Conservation (phyloP, 2,329 filamentous ascomycete species). For the Fusarium sacchari region DNA sequence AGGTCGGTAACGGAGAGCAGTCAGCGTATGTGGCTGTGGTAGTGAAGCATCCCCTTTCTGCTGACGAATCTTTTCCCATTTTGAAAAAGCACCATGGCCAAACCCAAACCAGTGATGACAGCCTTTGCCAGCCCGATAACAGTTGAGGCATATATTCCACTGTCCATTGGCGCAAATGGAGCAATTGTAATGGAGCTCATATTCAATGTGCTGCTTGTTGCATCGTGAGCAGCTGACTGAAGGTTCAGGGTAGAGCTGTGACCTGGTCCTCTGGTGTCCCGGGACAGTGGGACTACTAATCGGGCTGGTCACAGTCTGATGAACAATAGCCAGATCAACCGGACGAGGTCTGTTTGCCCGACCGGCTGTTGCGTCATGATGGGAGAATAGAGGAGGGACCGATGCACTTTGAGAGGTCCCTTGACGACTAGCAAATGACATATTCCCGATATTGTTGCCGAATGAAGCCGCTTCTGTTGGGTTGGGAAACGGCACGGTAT, state of each 20-base stretch:
- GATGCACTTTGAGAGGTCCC: conserved; percentile 30
- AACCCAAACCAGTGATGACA: conserved; percentile 93
- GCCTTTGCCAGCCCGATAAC: conserved; percentile 80
- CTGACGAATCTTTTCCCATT: conserved; percentile 67
- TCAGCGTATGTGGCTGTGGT: conserved; percentile 67
- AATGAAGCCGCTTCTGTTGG: conserved; percentile 35
- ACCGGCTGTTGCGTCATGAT: conserved; percentile 36
- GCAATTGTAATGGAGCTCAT: conserved; percentile 89
- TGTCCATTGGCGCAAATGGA: conserved; percentile 72
- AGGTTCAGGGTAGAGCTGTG: conserved; percentile 73
- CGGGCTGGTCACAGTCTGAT: conserved; percentile 48
- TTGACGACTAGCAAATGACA: conserved; percentile 53
- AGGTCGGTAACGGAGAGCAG: conserved; percentile 64
- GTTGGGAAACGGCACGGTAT: conserved; percentile 40
- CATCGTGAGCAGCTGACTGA: conserved; percentile 80
- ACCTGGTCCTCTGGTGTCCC: conserved; percentile 54
- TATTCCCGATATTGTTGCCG: conserved; percentile 33
- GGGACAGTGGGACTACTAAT: conserved; percentile 46
- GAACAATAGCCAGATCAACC: conserved; percentile 53
- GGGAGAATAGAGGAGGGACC: conserved; percentile 15
- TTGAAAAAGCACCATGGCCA: conserved; percentile 74
- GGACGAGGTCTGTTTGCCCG: conserved; percentile 47
- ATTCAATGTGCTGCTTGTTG: conserved; percentile 77
- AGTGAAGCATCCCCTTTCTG: conserved; percentile 52
- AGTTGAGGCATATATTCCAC: conserved; percentile 83